Evolutionary conservation across 164 flowering plant species (phyloP).

Genomic region (Nelumbo lutea): DNA sequence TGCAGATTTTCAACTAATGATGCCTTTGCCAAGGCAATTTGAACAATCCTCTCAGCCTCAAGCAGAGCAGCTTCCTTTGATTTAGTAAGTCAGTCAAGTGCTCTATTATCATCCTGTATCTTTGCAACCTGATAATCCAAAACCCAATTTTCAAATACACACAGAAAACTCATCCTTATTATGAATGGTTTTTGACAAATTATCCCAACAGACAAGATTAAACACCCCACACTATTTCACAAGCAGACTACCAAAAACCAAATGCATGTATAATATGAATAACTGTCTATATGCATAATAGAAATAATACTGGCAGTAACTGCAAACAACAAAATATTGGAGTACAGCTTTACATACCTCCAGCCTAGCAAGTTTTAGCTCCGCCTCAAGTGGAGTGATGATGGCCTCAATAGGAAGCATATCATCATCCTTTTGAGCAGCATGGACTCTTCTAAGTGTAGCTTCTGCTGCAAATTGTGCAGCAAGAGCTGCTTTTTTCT

Average conservation of each 20-base stretch:
- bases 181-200: too few species aligned
- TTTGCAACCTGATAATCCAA: conserved; percentile 4
- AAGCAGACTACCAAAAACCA: too few species aligned
- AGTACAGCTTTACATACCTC: conserved; percentile 7
- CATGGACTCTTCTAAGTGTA: conserved; percentile 22
- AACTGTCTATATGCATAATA: too few species aligned
- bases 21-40: conserved; percentile 18
- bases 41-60: conserved; percentile 19
- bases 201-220: too few species aligned
- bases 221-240: too few species aligned
- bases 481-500: conserved; percentile 15
- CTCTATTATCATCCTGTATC: conserved; percentile 14
- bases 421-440: conserved; percentile 23
- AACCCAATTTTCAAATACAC: neutral
- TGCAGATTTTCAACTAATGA: conserved; percentile 23
- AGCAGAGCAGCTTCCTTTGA: conserved; percentile 19
- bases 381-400: conserved; percentile 20
- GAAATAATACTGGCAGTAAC: too few species aligned
- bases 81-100: conserved; percentile 13
- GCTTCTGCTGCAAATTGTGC: conserved; percentile 21
- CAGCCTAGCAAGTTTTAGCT: conserved; percentile 13
- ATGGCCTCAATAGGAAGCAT: conserved; percentile 20
- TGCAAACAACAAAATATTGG: neutral
- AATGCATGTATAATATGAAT: too few species aligned
- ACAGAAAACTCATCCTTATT: too few species aligned